Conservation (phyloP, 495 filamentous ascomycete species). For the Aspergillus haitiensis region DNA sequence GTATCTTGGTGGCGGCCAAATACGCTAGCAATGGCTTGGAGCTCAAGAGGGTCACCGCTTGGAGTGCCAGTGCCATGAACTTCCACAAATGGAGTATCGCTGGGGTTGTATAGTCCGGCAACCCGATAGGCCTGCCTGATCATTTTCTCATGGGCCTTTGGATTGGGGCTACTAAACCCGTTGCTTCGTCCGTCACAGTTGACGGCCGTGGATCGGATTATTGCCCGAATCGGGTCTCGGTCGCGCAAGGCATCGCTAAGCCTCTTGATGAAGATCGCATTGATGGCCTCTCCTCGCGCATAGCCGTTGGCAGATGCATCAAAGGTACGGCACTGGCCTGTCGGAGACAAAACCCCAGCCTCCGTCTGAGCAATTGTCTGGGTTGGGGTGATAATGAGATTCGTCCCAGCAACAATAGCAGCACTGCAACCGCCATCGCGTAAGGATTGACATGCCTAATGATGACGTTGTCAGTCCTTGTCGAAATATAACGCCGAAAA, state of each 20-base stretch:
- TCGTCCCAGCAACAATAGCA: conserved; percentile 1
- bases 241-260: conserved; percentile 6
- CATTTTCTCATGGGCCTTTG: conserved; percentile 3
- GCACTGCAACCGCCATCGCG: not conserved
- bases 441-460: conserved; percentile 2
- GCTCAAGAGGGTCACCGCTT: conserved; percentile 43
- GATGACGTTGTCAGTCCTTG: not conserved
- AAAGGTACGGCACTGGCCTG: conserved; percentile 1
- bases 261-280: not conserved
- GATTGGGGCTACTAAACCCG: conserved; percentile 2
- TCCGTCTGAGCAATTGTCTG: conserved; percentile 5
- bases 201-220: not conserved
- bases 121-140: conserved; percentile 28
- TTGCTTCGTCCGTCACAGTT: conserved; percentile 4
- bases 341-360: conserved; percentile 2
- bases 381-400: conserved; percentile 3
- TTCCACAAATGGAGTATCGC: conserved; percentile 29
- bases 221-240: not conserved
- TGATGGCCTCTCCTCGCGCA: not conserved
- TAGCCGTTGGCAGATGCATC: conserved; percentile 4
- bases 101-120: conserved; percentile 22
- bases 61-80: conserved; percentile 43
- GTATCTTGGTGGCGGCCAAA: conserved; percentile 30
- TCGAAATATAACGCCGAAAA: not conserved
- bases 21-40: conserved; percentile 41